Base-by-base conservation (phyloP, 78 protist genomes). In the Dictyostelium purpureum region DNA sequence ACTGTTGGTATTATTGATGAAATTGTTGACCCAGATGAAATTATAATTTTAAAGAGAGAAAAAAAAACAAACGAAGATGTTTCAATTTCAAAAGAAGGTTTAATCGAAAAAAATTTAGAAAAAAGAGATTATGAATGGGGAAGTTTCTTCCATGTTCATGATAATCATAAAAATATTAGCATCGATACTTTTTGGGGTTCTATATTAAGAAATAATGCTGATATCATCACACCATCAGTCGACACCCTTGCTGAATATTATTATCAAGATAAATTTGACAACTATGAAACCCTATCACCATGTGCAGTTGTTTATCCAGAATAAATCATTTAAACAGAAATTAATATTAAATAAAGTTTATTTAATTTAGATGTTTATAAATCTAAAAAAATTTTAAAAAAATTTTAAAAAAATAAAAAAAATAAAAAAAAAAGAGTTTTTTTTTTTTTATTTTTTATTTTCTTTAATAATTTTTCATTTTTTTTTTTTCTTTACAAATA, bases 1-100 rank as follows among this genome's bases (percentile, higher is more conserved):
- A 85, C 92, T 3, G 77, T 85, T 59, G 92, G 82, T 9, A 74
- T 85, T 51, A 51, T 85, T 59, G 92, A 85, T 31, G 92, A 85
- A 31, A 43, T 85, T 57, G 81, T 38, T 35, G 81, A 85, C n/a
- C 65, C 67, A 5, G 65, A 85, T 21, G 92, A 85, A 73, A 59
- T 85, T 31, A 51, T 85, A 10, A 38, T 73, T 42, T 42, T 85
- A 31, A 52, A 85, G 26, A 26, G 37, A 38, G 49, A 69, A 37
- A 38, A 71, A 18, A 75, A 75, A n/a, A 28, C 19, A 51, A 26
- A 35, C 9, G 28, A 51, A 38, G 40, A 47, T n/a, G 52, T 28
- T 21, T 74, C 12, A 51, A 63, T 59, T 78, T 31, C 10, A 16
- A 81, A 37, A 51, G 52, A 69, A 19, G 61, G 78, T 47, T 37